Evolutionary conservation across 768 basidiomycete species (phyloP), one percentile per base, ranked within the genome.

Genomic region (Psilocybe sp.): DNA sequence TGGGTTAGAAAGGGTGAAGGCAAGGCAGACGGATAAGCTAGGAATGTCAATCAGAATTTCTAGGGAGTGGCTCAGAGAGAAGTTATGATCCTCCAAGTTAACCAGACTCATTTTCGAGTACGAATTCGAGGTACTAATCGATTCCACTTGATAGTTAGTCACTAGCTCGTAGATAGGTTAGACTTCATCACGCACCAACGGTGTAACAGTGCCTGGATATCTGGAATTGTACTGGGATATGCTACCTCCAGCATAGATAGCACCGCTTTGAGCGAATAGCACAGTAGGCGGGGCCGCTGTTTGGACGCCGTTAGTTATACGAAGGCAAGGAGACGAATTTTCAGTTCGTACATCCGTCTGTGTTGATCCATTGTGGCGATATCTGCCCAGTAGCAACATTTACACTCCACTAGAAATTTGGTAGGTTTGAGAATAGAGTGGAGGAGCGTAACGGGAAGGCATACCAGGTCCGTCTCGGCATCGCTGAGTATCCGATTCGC

Each of bases 361-460:
- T 18, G 31, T 58, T 58, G 4, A 45, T 58, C 57, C 57, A 58
- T 41, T 53, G 57, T 3, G 41, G 40, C 11, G 51, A 46, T 28
- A 55, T 13, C 12, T 19, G 15, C 5, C 53, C 57, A 20, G 53
- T 52, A 28, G 16, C 39, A 15, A 55, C 16, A 20, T 58, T 44
- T 40, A 55, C 31, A 37, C 14, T 58, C 57, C 57, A 58, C 57
- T 58, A 35, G 19, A 44, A 31, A 40, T 9, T 12, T 6, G 20
- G 40, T 14, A 48, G 35, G n/a, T 32, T 32, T 13, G 39, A 32
- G n/a, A 34, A 18, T 12, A 40, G 15, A 13, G 23, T 19, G 6
- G 23, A 42, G 32, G 10, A 15, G 4, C 18, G 8, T 14, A 16
- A 40, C 14, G n/a, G 4, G 34, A 16, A 20, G 9, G 50, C 53